Evolutionary conservation across 495 filamentous ascomycete species (phyloP).

Genomic region (Chaetomium cochliodes): DNA sequence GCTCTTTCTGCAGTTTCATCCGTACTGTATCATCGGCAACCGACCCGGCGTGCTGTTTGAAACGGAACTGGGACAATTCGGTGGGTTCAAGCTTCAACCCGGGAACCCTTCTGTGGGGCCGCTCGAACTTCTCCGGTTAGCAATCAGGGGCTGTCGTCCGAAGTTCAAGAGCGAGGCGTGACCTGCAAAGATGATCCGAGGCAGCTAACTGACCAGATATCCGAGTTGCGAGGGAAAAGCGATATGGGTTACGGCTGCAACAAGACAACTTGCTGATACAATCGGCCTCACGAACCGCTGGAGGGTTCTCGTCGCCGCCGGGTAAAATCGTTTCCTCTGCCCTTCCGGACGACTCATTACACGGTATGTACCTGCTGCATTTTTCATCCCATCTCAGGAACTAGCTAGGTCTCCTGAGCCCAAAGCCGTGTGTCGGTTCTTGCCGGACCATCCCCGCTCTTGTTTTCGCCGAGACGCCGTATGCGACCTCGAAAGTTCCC

Average conservation of each 20-base stretch:
- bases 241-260: no score
- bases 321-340: background rate
- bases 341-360: no score
- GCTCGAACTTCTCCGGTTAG: background rate
- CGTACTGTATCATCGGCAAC: background rate
- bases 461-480: conserved; percentile 18
- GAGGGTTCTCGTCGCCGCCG: background rate
- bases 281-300: no score
- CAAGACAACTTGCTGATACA: no score
- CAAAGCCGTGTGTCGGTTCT: background rate
- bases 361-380: background rate
- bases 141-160: background rate
- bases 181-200: background rate
- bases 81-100: background rate
- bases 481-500: conserved; percentile 13
- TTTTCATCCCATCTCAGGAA: background rate
- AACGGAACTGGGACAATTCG: conserved; percentile 9
- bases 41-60: conserved; percentile 6
- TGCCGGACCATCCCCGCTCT: background rate
- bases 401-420: background rate
- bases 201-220: no score
- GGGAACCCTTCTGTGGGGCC: background rate
- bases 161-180: background rate
- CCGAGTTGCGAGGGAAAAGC: no score
- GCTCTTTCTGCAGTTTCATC: conserved; percentile 12